Base-by-base conservation (phyloP, 2,329 filamentous ascomycete species). In the Stagonosporopsis cucurbitacearum region DNA sequence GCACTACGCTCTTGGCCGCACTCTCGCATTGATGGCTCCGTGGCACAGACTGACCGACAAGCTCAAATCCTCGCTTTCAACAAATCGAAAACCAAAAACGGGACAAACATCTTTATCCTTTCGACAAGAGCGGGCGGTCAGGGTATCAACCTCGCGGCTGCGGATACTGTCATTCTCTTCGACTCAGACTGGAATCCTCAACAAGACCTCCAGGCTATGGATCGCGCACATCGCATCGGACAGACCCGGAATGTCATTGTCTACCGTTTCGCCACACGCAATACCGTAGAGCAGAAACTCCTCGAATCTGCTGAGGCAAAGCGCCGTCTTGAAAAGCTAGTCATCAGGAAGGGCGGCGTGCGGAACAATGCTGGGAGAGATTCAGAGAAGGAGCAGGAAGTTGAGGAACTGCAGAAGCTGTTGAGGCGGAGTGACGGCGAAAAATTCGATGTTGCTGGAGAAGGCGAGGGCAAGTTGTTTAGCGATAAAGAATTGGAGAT, bases 111-210 rank as follows among this genome's bases (percentile, higher is more conserved):
- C 23, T 99, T 99, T 71, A 79, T 98, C 3, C 82, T 99, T 0
- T 94, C 90, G 3, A 99, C 95, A 0, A 85, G 95, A 13, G 95
- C 95, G 0, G 95, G 95, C 20, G 95, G 95, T 0, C 92, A 96
- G 69, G 94, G 94, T 45, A 98, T 98, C 80, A 98, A 97, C 68
- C 86, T 98, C 0, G 91, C 91, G 0, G 88, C 88, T 0, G 94
- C 94, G 0, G 94, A 98, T 66, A 97, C 94, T 0, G 94, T 97
- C 11, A 89, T 98, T 41, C 81, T 98, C 0, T 98, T 95, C 65
- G 94, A 98, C 74, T 87, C 83, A 9, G 86, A 96, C 68, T 97
- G 94, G 87, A 99, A 99, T 67, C 95, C 95, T 0, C 95, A 99
- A 73, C 94, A 97, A 71, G 95, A 99, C 74, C 81, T 99, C 0